Evolutionary conservation across 2,329 filamentous ascomycete species (phyloP).

Genomic region (Ophiostoma sp.): DNA sequence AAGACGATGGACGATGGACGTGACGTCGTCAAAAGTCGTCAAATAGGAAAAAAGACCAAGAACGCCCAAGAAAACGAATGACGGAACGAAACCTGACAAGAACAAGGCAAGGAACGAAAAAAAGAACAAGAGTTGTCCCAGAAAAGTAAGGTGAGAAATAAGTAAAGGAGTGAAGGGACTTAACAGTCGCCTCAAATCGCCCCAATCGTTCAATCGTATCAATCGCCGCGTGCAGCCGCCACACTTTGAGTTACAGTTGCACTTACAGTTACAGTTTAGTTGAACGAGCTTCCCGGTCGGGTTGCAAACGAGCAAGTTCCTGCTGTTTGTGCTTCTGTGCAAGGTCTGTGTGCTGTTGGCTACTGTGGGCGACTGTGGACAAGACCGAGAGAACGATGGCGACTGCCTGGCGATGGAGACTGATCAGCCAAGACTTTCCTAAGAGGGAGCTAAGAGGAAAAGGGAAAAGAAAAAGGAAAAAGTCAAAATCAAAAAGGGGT

Average conservation of each 20-base stretch:
- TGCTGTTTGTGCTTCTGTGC: background rate
- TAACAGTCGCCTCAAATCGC: background rate
- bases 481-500: background rate
- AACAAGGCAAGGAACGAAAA: background rate
- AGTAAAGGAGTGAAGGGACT: background rate
- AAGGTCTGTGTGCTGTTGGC: background rate
- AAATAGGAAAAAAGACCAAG: background rate
- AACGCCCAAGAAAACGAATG: background rate
- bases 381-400: background rate
- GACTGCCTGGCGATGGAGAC: background rate
- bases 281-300: background rate
- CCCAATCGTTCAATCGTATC: too few species aligned
- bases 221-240: too few species aligned
- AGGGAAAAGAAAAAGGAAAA: background rate
- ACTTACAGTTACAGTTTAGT: background rate
- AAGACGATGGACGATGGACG: background rate
- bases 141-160: background rate
- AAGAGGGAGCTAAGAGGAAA: background rate
- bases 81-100: background rate
- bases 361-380: background rate
- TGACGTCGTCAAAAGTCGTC: background rate
- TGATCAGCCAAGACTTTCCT: background rate
- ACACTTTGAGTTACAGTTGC: too few species aligned
- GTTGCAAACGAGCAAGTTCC: background rate
- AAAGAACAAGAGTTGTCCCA: background rate